Evolutionary conservation across 2,329 filamentous ascomycete species (phyloP).

Genomic region (Pseudocercospora crystallina): DNA sequence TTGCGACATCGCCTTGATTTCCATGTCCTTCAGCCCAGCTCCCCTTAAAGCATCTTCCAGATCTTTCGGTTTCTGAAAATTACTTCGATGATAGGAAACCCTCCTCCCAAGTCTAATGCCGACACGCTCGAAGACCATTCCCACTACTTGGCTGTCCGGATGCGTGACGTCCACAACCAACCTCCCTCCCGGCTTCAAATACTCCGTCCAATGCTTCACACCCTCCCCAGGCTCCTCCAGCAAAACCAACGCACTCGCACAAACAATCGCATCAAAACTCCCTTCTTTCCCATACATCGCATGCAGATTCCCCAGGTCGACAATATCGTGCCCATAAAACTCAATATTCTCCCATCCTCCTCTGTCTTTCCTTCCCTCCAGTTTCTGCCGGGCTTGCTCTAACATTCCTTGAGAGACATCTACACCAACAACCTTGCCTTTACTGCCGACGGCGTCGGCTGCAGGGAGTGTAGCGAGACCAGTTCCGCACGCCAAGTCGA

Average conservation of each 20-base stretch:
- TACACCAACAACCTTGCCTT: slow-evolving; percentile 41
- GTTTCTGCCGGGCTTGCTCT: slow-evolving; percentile 35
- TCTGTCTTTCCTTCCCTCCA: slow-evolving; percentile 21
- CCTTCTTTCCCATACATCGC: slow-evolving; percentile 13
- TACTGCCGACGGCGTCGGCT: slow-evolving; percentile 39
- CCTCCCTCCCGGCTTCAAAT: slow-evolving; percentile 42
- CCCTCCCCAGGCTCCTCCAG: slow-evolving; percentile 40
- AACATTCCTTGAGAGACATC: slow-evolving; percentile 46
- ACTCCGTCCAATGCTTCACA: slow-evolving; percentile 40
- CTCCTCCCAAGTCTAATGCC: slow-evolving; percentile 34
- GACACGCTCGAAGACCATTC: slow-evolving; percentile 40
- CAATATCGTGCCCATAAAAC: slow-evolving; percentile 39
- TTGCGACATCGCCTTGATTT: slow-evolving; percentile 35
- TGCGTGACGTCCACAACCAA: slow-evolving; percentile 43
- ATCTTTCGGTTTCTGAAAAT: slow-evolving; percentile 35
- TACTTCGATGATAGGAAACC: slow-evolving; percentile 39
- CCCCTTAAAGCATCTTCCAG: slow-evolving; percentile 31
- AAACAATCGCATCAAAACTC: slow-evolving; percentile 37
- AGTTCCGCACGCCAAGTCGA: slow-evolving; percentile 50
- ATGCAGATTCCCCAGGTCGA: slow-evolving; percentile 33
- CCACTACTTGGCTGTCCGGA: slow-evolving; percentile 38
- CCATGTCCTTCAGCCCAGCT: slow-evolving; percentile 36
- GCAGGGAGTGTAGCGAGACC: slow-evolving; percentile 44
- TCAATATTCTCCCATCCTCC: slow-evolving; percentile 32
- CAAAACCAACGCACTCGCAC: slow-evolving; percentile 43